Percentiles rank a stretch among this genome's conserved stretches.
Conservation (phyloP, 1,284 basidiomycete species). For the Austroboletus niveus region DNA sequence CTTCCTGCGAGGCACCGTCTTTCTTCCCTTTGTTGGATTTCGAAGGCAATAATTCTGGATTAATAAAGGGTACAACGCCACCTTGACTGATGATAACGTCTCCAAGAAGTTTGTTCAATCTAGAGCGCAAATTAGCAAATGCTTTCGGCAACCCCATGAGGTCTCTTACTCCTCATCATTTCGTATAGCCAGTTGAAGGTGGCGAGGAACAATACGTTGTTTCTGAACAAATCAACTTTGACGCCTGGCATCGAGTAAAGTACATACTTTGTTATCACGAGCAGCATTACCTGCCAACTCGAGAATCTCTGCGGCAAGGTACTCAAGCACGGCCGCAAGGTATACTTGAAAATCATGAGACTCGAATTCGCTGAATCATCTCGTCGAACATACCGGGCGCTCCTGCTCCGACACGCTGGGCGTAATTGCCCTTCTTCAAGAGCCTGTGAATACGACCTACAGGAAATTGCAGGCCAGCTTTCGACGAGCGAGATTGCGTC, state of each 20-base stretch:
- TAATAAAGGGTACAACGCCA: slow-evolving; percentile 81
- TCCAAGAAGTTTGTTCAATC: slow-evolving; percentile 75
- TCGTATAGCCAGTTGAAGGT: slow-evolving; percentile 87
- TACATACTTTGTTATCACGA: slow-evolving; percentile 66
- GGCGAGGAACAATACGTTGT: slow-evolving; percentile 90
- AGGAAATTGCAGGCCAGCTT: slow-evolving; percentile 75
- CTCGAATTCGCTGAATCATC: not conserved
- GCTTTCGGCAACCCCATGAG: slow-evolving; percentile 45
- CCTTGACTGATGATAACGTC: slow-evolving; percentile 88
- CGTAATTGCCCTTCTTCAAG: slow-evolving; percentile 84
- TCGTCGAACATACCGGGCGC: slow-evolving; percentile 61
- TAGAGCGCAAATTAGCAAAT: slow-evolving; percentile 23
- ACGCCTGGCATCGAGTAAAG: not conserved
- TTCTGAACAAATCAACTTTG: slow-evolving; percentile 38
- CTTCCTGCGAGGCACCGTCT: slow-evolving; percentile 32
- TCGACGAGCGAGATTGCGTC: slow-evolving; percentile 75
- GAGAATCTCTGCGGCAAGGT: slow-evolving; percentile 87
- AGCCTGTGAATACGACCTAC: slow-evolving; percentile 93
- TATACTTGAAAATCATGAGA: slow-evolving; percentile 53
- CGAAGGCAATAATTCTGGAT: slow-evolving; percentile 47
- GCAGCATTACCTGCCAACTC: slow-evolving; percentile 87
- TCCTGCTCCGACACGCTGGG: slow-evolving; percentile 76
- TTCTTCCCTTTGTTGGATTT: slow-evolving; percentile 43
- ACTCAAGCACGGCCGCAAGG: slow-evolving; percentile 75
- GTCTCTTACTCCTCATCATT: slow-evolving; percentile 76